phyloP scores from a whole-genome alignment of 169 alveolate genomes.

The Plasmodium fragile region DNA sequence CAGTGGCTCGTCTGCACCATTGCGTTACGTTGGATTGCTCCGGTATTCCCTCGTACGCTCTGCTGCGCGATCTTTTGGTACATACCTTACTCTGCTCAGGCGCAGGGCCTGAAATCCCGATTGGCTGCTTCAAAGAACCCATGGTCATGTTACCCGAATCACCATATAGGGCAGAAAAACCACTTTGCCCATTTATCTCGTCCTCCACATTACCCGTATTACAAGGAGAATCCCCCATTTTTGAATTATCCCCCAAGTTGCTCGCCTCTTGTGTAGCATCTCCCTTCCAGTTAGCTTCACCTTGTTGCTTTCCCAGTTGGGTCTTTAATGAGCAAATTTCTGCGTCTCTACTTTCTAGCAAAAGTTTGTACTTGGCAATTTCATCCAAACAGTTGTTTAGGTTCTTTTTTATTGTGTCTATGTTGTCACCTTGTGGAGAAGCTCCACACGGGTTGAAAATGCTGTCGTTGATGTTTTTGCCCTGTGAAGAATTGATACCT shows the following conservation, averaged over 20 bases:
- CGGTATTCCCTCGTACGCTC: neutral
- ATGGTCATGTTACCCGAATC: neutral
- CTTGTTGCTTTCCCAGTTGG: conserved; percentile 14
- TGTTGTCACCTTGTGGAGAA: neutral
- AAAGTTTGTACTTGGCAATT: conserved; percentile 27
- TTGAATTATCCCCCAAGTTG: neutral
- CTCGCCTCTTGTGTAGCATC: neutral
- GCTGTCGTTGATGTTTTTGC: neutral
- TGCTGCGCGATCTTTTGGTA: neutral
- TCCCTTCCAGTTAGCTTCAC: neutral
- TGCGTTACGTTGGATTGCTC: neutral
- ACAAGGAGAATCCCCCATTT: neutral
- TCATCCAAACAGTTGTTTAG: conserved; percentile 27
- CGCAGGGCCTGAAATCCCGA: neutral
- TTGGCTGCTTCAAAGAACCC: neutral
- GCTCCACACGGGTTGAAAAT: neutral
- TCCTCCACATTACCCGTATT: neutral
- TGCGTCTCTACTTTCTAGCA: conserved; percentile 59
- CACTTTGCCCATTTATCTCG: neutral
- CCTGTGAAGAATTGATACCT: neutral
- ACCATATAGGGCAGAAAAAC: neutral
- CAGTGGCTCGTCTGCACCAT: neutral
- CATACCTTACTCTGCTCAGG: conserved; percentile 10
- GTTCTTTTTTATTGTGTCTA: conserved; percentile 7
- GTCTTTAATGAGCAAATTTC: conserved; percentile 21